Evolutionary conservation across 352 stramenopile genomes (phyloP).

Genomic region (Blastocystis sp.): DNA sequence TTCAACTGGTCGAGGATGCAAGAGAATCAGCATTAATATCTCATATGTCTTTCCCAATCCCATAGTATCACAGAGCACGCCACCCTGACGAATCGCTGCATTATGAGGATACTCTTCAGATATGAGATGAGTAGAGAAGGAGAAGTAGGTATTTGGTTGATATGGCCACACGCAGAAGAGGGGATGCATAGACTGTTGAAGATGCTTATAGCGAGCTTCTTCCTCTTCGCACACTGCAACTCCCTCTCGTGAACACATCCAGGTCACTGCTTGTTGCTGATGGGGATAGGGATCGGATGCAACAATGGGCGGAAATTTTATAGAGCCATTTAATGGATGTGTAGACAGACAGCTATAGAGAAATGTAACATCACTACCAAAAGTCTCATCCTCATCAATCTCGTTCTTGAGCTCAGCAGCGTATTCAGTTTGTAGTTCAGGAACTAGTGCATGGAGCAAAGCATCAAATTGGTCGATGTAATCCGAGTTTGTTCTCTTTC

Average conservation of each 20-base stretch:
- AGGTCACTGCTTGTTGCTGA: neutral
- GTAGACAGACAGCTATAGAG: slow-evolving; percentile 46
- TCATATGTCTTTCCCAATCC: slow-evolving; percentile 52
- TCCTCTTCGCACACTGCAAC: neutral
- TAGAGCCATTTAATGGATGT: neutral
- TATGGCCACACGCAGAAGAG: slow-evolving; percentile 7
- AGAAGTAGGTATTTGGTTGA: neutral
- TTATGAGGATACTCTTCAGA: neutral
- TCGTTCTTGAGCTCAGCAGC: neutral
- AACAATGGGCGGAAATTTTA: neutral
- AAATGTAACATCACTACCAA: slow-evolving; percentile 42
- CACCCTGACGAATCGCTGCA: neutral
- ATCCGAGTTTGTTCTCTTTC: neutral
- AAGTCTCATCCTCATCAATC: neutral
- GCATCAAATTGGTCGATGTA: neutral
- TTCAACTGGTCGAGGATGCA: neutral
- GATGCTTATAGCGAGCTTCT: neutral
- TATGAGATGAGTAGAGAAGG: neutral
- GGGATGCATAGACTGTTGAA: neutral
- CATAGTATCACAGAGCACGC: slow-evolving; percentile 57
- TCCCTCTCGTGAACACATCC: slow-evolving; percentile 46
- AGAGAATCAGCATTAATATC: slow-evolving; percentile 25
- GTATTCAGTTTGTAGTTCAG: neutral
- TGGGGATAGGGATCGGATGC: slow-evolving; percentile 6
- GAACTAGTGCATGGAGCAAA: neutral